These are phyloP conservation scores for Trypanosoma platydactyli DNA, from an alignment of 208 protist species.

Conservation along the genomic window DNA sequence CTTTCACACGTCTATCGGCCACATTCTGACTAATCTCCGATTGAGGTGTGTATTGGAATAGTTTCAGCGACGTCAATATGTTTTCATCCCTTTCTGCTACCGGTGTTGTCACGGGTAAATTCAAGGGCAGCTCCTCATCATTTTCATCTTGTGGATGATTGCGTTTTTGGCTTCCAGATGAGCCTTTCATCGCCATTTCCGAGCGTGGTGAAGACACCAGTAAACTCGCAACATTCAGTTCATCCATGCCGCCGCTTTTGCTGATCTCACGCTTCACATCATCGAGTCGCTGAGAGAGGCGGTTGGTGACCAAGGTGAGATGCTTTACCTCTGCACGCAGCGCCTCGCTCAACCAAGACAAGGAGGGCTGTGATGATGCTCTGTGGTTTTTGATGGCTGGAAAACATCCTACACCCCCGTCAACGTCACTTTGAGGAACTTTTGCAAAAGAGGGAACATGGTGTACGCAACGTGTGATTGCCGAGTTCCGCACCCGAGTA, in stretches of 20 bases:
- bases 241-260: not conserved
- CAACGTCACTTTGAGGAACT: no score
- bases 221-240: not conserved
- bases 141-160: not conserved
- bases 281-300: slow-evolving; percentile 10
- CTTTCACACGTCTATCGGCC: not conserved
- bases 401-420: not conserved
- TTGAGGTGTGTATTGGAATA: slow-evolving; percentile 18
- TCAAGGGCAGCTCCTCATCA: slow-evolving; percentile 2
- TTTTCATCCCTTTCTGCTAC: not conserved
- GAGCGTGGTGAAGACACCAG: not conserved
- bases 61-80: slow-evolving; percentile 13
- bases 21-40: slow-evolving; percentile 2
- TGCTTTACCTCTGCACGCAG: slow-evolving; percentile 17
- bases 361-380: not conserved
- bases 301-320: slow-evolving; percentile 1
- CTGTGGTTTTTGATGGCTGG: not conserved
- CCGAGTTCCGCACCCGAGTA: not conserved
- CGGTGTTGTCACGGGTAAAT: slow-evolving; percentile 4
- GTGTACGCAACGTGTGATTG: not conserved
- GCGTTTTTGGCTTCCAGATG: not conserved
- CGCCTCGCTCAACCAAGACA: slow-evolving; percentile 1
- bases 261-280: slow-evolving; percentile 9
- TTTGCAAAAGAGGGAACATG: not conserved
- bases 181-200: not conserved